These are phyloP conservation scores for Heliocybe sulcata DNA, from an alignment of 1,284 basidiomycete genomes.

Conservation along the genomic window DNA sequence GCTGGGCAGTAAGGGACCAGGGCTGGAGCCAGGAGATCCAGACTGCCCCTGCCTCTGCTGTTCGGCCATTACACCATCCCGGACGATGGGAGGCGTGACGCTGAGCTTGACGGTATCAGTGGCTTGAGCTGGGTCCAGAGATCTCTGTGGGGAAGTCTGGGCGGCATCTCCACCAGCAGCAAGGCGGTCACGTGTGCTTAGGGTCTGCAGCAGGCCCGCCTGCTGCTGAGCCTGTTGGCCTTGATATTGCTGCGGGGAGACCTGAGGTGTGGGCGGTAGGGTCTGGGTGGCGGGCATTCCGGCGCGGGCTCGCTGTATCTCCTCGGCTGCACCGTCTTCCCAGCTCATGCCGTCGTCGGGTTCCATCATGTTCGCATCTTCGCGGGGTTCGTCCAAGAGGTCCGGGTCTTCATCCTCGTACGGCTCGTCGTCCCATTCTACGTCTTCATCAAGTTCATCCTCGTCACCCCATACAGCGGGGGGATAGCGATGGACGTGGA, in stretches of 20 bases:
- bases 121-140: slow-evolving; percentile 46
- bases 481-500: slow-evolving; percentile 63
- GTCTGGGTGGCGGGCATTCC: slow-evolving; percentile 4
- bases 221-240: slow-evolving; percentile 19
- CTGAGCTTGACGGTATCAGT: slow-evolving; percentile 70
- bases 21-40: slow-evolving; percentile 6
- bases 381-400: slow-evolving; percentile 21
- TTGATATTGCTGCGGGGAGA: slow-evolving; percentile 24
- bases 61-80: slow-evolving; percentile 27
- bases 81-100: slow-evolving; percentile 70
- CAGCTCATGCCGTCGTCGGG: slow-evolving; percentile 71
- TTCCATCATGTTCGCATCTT: slow-evolving; percentile 43
- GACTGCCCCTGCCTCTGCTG: slow-evolving; percentile 20
- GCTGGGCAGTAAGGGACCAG: slow-evolving; percentile 36
- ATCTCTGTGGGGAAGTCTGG: slow-evolving; percentile 20
- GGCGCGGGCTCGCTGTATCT: slow-evolving; percentile 25
- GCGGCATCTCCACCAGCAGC: slow-evolving; percentile 16
- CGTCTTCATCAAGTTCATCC: slow-evolving; percentile 69
- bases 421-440: slow-evolving; percentile 69
- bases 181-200: slow-evolving; percentile 32
- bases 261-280: slow-evolving; percentile 12
- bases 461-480: slow-evolving; percentile 79
- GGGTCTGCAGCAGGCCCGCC: slow-evolving; percentile 21
- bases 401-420: slow-evolving; percentile 64
- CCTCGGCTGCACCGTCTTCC: slow-evolving; percentile 57